phyloP scores from a whole-genome alignment of 2,329 filamentous ascomycete species.

The Penicillium sp. region DNA sequence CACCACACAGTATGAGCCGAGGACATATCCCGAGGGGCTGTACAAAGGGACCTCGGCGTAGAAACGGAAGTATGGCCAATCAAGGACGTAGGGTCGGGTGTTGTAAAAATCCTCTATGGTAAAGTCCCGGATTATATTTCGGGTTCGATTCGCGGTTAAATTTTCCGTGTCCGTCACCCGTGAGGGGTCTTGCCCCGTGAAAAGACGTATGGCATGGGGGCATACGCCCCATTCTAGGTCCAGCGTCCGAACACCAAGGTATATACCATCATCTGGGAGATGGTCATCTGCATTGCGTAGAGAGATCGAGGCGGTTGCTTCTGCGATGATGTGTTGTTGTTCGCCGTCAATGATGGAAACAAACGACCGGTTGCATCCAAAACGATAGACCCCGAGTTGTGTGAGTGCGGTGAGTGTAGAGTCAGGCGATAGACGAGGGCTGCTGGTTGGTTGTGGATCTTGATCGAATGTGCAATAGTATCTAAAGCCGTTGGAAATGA shows the following conservation, averaged over 20 bases:
- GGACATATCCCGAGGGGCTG: constrained; percentile 53
- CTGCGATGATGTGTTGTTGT: constrained; percentile 53
- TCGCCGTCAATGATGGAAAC: constrained; percentile 54
- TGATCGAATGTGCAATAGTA: background rate
- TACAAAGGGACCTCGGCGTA: constrained; percentile 61
- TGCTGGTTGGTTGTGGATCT: background rate
- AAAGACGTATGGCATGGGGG: constrained; percentile 23
- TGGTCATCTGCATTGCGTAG: constrained; percentile 33
- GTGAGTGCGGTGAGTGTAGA: constrained; percentile 50
- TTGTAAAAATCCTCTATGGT: constrained; percentile 33
- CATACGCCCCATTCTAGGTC: constrained; percentile 25
- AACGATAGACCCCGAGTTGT: constrained; percentile 49
- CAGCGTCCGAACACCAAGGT: constrained; percentile 28
- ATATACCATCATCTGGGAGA: constrained; percentile 31
- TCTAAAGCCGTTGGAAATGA: background rate
- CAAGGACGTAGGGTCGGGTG: constrained; percentile 31
- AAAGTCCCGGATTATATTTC: constrained; percentile 37
- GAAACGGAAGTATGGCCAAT: constrained; percentile 39
- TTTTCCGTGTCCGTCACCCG: constrained; percentile 16
- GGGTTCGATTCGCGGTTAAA: constrained; percentile 28
- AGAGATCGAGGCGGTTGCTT: constrained; percentile 48
- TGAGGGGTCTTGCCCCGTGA: constrained; percentile 23
- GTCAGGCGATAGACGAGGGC: background rate
- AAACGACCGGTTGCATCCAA: constrained; percentile 46
- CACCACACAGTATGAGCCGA: constrained; percentile 60